Evolutionary conservation across 2,329 filamentous ascomycete species (phyloP).

Genomic region (Leptographium galeiforme): DNA sequence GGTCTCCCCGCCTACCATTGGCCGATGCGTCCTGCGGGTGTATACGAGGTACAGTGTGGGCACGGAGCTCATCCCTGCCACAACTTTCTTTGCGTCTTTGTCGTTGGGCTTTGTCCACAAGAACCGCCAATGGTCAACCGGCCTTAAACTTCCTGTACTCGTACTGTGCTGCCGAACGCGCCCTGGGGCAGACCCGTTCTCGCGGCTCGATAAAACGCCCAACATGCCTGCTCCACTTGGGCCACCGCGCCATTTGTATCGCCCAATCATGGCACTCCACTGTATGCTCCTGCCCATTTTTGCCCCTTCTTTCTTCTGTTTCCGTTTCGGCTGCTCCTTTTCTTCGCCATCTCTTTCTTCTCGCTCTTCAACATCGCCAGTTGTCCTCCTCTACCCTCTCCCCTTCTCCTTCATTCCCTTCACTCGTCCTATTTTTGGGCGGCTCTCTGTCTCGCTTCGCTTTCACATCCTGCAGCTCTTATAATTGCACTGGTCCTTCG

Average conservation of each 20-base stretch:
- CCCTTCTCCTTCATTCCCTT: constrained; percentile 7
- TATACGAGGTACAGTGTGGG: neutral
- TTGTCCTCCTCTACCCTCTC: constrained; percentile 1
- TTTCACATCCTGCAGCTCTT: neutral
- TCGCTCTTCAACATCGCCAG: neutral
- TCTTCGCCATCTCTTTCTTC: neutral
- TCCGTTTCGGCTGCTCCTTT: constrained; percentile 1
- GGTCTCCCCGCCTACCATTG: neutral
- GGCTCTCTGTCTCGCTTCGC: constrained; percentile 1
- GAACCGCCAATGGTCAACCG: neutral
- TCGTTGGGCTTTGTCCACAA: no score
- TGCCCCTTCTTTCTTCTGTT: constrained; percentile 2
- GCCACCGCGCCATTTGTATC: neutral
- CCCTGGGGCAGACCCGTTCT: neutral
- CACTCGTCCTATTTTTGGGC: constrained; percentile 15
- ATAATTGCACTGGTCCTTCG: neutral
- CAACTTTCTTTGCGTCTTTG: no score
- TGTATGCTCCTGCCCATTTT: constrained; percentile 1
- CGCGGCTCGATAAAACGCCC: constrained; percentile 1
- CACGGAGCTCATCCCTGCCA: neutral
- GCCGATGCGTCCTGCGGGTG: neutral
- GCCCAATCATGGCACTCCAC: neutral
- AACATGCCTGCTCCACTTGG: neutral
- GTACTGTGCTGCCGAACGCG: neutral
- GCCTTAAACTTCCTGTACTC: neutral